Conservation (phyloP, 306 rosid species). For the Cicer chorassanicum region DNA sequence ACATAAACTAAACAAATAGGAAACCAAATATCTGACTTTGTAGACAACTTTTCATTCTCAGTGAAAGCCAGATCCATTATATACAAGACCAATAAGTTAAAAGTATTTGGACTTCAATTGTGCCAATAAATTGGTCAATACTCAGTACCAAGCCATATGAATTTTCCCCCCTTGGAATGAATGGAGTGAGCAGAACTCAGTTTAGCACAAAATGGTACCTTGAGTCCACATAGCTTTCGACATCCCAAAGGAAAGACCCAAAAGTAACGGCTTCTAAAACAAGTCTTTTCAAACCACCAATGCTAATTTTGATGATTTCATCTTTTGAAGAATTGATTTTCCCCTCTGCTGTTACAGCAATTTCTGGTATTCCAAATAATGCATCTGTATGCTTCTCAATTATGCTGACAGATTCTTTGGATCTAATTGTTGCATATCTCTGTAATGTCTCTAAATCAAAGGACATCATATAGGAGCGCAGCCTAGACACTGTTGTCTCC, state of each 20-base stretch:
- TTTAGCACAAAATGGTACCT: slow-evolving; percentile 85
- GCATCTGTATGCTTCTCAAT: slow-evolving; percentile 94
- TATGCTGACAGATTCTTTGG: slow-evolving; percentile 83
- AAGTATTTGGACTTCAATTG: slow-evolving; percentile 14
- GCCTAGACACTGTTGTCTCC: slow-evolving; percentile 60
- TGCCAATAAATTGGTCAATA: slow-evolving; percentile 38
- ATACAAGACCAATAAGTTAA: slow-evolving; percentile 47
- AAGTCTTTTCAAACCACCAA: slow-evolving; percentile 80
- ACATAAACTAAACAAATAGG: slow-evolving; percentile 12
- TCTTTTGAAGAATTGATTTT: slow-evolving; percentile 70
- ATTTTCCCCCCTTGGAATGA: slow-evolving; percentile 32
- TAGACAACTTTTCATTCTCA: slow-evolving; percentile 19
- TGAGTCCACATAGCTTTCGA: slow-evolving; percentile 85
- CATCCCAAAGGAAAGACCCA: slow-evolving; percentile 95
- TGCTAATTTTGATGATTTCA: slow-evolving; percentile 75
- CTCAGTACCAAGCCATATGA: slow-evolving; percentile 32
- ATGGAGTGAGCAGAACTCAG: slow-evolving; percentile 44
- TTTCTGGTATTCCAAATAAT: slow-evolving; percentile 83
- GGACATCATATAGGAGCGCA: slow-evolving; percentile 85
- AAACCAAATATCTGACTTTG: neutral
- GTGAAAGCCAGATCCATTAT: slow-evolving; percentile 36
- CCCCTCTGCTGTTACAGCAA: slow-evolving; percentile 68
- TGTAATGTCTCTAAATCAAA: slow-evolving; percentile 89
- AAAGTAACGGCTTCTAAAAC: slow-evolving; percentile 89
- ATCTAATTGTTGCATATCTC: slow-evolving; percentile 84